Base-by-base conservation (phyloP, 768 basidiomycete species). In the Collybia sp. region DNA sequence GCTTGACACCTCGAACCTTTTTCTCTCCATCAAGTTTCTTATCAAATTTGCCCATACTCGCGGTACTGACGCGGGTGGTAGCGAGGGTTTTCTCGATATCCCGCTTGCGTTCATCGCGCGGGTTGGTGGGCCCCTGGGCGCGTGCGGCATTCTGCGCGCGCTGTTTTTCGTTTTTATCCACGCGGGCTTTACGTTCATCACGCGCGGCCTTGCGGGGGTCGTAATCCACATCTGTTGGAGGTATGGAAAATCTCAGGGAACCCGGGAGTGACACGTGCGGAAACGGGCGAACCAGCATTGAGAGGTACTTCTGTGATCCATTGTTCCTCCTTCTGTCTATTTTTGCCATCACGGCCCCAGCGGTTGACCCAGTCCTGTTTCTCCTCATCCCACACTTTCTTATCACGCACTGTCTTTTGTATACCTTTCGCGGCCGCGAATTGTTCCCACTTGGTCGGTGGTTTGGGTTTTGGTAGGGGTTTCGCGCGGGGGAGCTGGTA, bases 371-470 rank as follows among this genome's bases (percentile, higher is more conserved):
- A 98, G 13, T 87, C 88, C 64, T 96, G 92, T 59, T 76, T 81
- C 64, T 95, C 93, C 56, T 98, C 94, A 63, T 98, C 93, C 89
- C 90, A 98, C 4, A 83, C 78, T 55, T 83, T 83, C 69, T 79
- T 87, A 11, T 95, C 91, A 38, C 79, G 79, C 40, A 69, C 76
- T 58, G 70, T 80, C 57, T 96, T 82, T 58, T 82, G 80, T 58
- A 98, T 98, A 32, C 96, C 96, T 70, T 96, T 97, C 32, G 89
- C 85, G 40, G 83, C 82, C 4, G 95, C 95, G 58, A 98, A 99
- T 46, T 80, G 75, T 70, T 98, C 91, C 96, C 96, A 99, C 65
- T 96, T 98, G 6, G 95, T 98, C 30, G 76, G 82, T 8, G 86
- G 85, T 66, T 95, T 96, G 2, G 88, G 87, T 58, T 93, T 94